Evolutionary conservation across 2,329 filamentous ascomycete genomes (phyloP).

Genomic region (Penicillium aurantiogriseum): DNA sequence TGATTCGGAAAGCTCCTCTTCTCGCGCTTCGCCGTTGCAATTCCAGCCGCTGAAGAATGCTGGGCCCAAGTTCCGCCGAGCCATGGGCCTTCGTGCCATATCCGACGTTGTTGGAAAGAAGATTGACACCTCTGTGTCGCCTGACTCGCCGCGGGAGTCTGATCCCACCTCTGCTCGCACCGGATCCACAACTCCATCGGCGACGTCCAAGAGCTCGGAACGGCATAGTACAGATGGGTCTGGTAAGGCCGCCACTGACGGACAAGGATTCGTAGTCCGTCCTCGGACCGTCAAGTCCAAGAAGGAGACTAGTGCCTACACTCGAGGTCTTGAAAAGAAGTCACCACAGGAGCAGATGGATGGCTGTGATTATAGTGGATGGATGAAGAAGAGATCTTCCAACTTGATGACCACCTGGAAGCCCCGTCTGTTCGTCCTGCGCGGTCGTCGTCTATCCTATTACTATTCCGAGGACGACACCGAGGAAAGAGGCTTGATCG

Average conservation of each 20-base stretch:
- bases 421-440: slow-evolving; percentile 89
- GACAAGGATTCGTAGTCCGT: slow-evolving; percentile 48
- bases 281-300: slow-evolving; percentile 69
- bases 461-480: slow-evolving; percentile 93
- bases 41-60: slow-evolving; percentile 56
- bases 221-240: slow-evolving; percentile 69
- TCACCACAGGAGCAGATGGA: slow-evolving; percentile 78
- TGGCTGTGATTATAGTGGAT: slow-evolving; percentile 88
- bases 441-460: slow-evolving; percentile 86
- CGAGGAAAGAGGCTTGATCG: slow-evolving; percentile 91
- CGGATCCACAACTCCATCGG: slow-evolving; percentile 67
- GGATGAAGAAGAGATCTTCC: slow-evolving; percentile 99
- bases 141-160: slow-evolving; percentile 52
- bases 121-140: slow-evolving; percentile 42
- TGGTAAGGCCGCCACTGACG: slow-evolving; percentile 45
- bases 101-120: slow-evolving; percentile 69
- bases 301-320: slow-evolving; percentile 93
- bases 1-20: slow-evolving; percentile 49
- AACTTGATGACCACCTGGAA: slow-evolving; percentile 98
- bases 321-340: slow-evolving; percentile 78
- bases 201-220: slow-evolving; percentile 69
- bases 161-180: slow-evolving; percentile 69
- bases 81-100: slow-evolving; percentile 74
- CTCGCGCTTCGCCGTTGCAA: slow-evolving; percentile 49
- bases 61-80: slow-evolving; percentile 57